Conservation (phyloP, 169 alveolate genomes). For the Cyclospora cayetanensis region DNA sequence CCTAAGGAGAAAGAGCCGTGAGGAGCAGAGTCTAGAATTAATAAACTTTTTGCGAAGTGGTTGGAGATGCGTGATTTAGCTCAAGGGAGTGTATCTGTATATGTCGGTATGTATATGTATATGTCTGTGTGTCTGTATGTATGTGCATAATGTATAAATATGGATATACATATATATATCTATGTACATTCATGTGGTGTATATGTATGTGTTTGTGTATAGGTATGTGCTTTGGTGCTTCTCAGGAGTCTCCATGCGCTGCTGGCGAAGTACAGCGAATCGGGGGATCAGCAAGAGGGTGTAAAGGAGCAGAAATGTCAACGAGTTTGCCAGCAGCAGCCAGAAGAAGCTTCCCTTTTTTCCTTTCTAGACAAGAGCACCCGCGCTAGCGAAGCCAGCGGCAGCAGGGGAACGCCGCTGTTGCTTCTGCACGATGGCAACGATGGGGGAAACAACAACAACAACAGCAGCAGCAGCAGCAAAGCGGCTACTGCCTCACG, state of each 20-base stretch:
- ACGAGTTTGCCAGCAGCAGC: neutral
- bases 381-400: neutral
- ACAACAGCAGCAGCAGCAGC: conserved; percentile 13
- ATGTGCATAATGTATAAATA: too few species aligned
- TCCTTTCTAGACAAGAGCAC: neutral
- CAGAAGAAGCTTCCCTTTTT: neutral
- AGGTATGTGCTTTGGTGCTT: neutral
- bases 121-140: too few species aligned
- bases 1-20: conserved; percentile 10
- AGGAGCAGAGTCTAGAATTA: too few species aligned
- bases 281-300: neutral
- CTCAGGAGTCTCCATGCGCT: conserved; percentile 2
- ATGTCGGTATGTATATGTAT: too few species aligned
- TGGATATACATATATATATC: too few species aligned
- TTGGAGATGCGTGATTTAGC: too few species aligned
- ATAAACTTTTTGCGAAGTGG: too few species aligned
- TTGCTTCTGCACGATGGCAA: neutral
- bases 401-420: conserved; percentile 40
- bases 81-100: too few species aligned
- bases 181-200: too few species aligned
- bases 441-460: neutral
- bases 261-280: neutral
- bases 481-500: neutral
- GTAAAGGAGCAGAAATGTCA: neutral
- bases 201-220: too few species aligned